Evolutionary conservation across 2,329 filamentous ascomycete species (phyloP), one percentile per base, ranked within the genome.

Genomic region (Phialophora verrucosa): DNA sequence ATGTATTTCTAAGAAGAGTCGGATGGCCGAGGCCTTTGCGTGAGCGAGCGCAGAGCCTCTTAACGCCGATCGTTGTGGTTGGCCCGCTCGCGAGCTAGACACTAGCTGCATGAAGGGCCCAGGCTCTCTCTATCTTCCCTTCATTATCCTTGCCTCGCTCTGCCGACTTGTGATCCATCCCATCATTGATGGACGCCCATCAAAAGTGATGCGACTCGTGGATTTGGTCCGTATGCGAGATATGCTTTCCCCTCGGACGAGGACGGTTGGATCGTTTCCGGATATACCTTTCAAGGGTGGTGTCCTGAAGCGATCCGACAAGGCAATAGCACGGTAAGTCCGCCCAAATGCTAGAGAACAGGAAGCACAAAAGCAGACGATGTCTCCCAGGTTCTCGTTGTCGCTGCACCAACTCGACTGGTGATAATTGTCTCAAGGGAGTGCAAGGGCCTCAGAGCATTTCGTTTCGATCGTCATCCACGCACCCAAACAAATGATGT

Each of bases 61-160:
- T 44, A 44, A 44, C 38, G 38, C 38, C 38, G 38, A n/a, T 2
- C 2, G 38, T 8, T 44, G 38, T n/a, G 58, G 67, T 69, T 69
- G 64, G 67, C 50, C 44, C 10, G 64, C 35, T 69, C 67, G 67
- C 64, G 44, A 57, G 57, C 67, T 69, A 67, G 53, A 12, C n/a
- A 59, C 38, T 69, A 69, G 67, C 62, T 65, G 67, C 67, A 69
- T 62, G 57, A 55, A 23, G 27, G 17, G 7, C 29, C 29, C 20
- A 35, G 51, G 51, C 49, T 17, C 20, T 29, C 49, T n/a, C 12
- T n/a, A 55, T n/a, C 11, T 35, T 11, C 20, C 20, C 51, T 23
- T 25, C 23, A 25, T 25, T 25, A 1, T 25, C 23, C 23, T 25
- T 20, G 14, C 47, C 14, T 14, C 5, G 4, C 12, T 4, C 38